Conservation (phyloP, 805 yeast genomes). For the Candida maltosa region DNA sequence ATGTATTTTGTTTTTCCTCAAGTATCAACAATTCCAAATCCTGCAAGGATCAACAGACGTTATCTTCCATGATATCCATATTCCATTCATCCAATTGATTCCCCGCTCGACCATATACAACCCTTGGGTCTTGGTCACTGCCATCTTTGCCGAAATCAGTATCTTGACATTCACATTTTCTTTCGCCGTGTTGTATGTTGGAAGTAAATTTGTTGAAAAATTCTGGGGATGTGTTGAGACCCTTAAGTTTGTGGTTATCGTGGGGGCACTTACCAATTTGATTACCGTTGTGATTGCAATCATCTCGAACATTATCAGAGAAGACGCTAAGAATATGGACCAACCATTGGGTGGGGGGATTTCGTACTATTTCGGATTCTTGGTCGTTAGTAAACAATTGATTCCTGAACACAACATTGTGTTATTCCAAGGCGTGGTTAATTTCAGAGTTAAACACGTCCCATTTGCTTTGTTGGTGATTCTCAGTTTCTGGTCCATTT, state of each 20-base stretch:
- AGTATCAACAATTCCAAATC: conserved; percentile 28
- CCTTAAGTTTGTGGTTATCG: conserved; percentile 46
- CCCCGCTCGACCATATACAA: conserved; percentile 52
- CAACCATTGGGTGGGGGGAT: conserved; percentile 52
- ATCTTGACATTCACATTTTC: conserved; percentile 44
- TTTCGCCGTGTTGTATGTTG: conserved; percentile 29
- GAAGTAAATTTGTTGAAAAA: conserved; percentile 46
- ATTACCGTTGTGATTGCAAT: conserved; percentile 43
- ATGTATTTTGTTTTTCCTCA: conserved; percentile 36
- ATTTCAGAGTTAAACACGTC: conserved; percentile 57
- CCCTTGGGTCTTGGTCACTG: conserved; percentile 64
- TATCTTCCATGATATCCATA: conserved; percentile 38
- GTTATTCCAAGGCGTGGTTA: conserved; percentile 41
- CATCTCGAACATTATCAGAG: conserved; percentile 30
- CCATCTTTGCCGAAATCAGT: conserved; percentile 63
- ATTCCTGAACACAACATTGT: conserved; percentile 56
- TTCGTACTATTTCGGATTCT: conserved; percentile 49
- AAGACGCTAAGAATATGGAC: conserved; percentile 35
- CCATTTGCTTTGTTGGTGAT: conserved; percentile 46
- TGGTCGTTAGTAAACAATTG: conserved; percentile 55
- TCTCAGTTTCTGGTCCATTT: conserved; percentile 32
- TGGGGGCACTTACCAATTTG: conserved; percentile 56
- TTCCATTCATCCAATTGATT: conserved; percentile 62
- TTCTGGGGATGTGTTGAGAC: conserved; percentile 54
- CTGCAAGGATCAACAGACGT: conserved; percentile 11